These are phyloP conservation scores for Phialophora chinensis DNA, from an alignment of 2,329 filamentous ascomycete species.

Conservation along the genomic window DNA sequence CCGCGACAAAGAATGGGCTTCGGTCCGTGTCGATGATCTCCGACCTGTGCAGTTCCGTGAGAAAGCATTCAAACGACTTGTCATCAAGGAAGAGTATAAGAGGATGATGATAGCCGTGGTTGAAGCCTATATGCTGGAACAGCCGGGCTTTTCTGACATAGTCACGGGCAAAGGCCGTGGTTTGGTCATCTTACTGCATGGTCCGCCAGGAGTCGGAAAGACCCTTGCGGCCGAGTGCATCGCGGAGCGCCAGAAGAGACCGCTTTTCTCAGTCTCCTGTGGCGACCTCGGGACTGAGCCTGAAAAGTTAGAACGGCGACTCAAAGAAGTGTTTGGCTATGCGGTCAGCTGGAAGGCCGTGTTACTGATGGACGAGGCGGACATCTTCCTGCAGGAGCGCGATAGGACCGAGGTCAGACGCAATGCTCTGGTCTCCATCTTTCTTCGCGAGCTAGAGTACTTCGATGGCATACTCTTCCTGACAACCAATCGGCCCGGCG, in stretches of 20 bases:
- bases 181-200: constrained; percentile 56
- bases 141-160: no score
- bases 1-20: no score
- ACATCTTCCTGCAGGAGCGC: constrained; percentile 26
- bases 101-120: no score
- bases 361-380: constrained; percentile 22
- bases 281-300: constrained; percentile 56
- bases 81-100: no score
- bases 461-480: neutral
- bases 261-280: constrained; percentile 58
- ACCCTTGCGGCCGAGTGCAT: constrained; percentile 54
- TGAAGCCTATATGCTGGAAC: no score
- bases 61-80: no score
- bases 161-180: constrained; percentile 42
- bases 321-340: constrained; percentile 53
- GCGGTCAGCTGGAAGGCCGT: constrained; percentile 46
- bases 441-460: neutral
- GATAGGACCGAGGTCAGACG: constrained; percentile 27
- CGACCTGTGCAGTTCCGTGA: no score
- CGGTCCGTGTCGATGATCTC: no score
- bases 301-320: constrained; percentile 48
- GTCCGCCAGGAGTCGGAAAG: constrained; percentile 61
- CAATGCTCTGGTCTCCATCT: constrained; percentile 34
- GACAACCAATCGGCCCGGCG: neutral
- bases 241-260: constrained; percentile 44